Base-by-base conservation (phyloP, 148 eudicot genomes). In the Rhododendron vialii region DNA sequence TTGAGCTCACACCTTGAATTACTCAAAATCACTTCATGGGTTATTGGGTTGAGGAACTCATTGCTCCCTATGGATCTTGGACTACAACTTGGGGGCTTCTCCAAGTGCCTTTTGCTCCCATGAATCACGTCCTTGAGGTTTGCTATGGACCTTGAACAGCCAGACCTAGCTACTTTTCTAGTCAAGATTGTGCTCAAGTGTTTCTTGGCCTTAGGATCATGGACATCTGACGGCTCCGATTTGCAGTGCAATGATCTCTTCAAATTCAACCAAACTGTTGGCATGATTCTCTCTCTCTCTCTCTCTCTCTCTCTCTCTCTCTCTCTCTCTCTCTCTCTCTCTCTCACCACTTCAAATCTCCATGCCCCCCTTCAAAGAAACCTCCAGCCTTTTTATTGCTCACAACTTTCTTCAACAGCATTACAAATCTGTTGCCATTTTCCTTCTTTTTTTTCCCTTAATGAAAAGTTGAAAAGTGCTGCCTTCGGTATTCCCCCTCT, bases 11-110 rank as follows among this genome's bases (percentile, higher is more conserved):
- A 94, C 28, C 78, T 93, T 11, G 99, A 92, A 76, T 93, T 91
- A 67, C 94, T 95, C 86, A 97, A 82, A 78, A 97, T 93, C 7
- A 97, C 99, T 82, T 97, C 98, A 88, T 97, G 99, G 38, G 98
- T 92, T 61, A 97, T 94, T 51, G 99, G 99, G 93, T 97, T 97
- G 0, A 94, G 82, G 83, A 97, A 97, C 30, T 97, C 99, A 89
- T 94, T 95, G 80, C 99, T 97, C 0, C 98, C 99, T 6, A 97
- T 95, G 20, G 99, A 97, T 86, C 99, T 93, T 24, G 99, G 99
- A 61, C 98, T 97, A 81, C 96, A 93, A 84, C 91, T 94, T 2
- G 94, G 93, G 3, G 98, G 96, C 78, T 85, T 95, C 13, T 94
- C 98, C 55, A 91, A 85, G 82, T 95, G 99, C 79, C 99, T 91